phyloP scores from a whole-genome alignment of 164 flowering plant genomes.

The Sedum album region DNA sequence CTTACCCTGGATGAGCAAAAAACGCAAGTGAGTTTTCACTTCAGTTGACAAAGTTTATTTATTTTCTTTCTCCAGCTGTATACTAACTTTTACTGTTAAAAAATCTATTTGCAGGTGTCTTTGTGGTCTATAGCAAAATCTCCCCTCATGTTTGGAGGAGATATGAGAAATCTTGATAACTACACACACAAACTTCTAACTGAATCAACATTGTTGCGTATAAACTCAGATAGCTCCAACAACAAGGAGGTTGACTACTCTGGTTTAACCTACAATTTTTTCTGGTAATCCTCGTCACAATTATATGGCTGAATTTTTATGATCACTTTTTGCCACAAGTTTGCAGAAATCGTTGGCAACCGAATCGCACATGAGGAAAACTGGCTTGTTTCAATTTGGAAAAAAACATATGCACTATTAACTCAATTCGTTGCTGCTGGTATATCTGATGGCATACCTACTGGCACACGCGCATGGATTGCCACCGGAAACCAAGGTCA shows the following conservation, averaged over 20 bases:
- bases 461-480: conserved; percentile 72
- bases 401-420: background rate
- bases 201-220: conserved; percentile 61
- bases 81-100: background rate
- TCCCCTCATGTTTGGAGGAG: conserved; percentile 96
- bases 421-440: conserved; percentile 1
- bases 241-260: conserved; percentile 55
- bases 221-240: conserved; percentile 58
- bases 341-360: background rate
- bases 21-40: conserved; percentile 48
- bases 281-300: background rate
- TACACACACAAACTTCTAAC: conserved; percentile 53
- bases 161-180: conserved; percentile 59
- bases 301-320: background rate
- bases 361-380: background rate
- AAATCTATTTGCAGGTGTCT: conserved; percentile 51
- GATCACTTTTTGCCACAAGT: background rate
- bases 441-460: conserved; percentile 32
- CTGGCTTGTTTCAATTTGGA: conserved; percentile 28
- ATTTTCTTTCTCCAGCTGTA: background rate
- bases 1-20: conserved; percentile 59
- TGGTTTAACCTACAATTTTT: background rate
- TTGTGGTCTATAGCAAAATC: conserved; percentile 91
- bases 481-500: conserved; percentile 73
- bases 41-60: background rate